phyloP scores from a whole-genome alignment of 2,329 filamentous ascomycete species.

The Zymoseptoria tritici region DNA sequence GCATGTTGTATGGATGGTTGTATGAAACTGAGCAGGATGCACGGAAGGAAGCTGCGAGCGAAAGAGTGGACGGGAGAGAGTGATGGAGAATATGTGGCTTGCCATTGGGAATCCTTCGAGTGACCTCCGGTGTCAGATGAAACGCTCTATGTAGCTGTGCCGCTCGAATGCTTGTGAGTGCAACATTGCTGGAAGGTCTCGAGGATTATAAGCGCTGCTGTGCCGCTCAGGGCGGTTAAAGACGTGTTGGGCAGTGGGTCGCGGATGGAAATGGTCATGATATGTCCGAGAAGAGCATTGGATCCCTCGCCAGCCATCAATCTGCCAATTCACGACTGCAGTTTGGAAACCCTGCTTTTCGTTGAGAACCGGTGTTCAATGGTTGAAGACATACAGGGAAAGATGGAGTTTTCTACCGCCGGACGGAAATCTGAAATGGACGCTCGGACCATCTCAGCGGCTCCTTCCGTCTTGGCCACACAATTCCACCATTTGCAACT shows the following conservation, averaged over 20 bases:
- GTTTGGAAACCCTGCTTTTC: background rate
- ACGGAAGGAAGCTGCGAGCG: slow-evolving; percentile 6
- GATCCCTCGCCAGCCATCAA: background rate
- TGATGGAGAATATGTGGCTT: slow-evolving; percentile 5
- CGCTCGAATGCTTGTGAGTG: slow-evolving; percentile 3
- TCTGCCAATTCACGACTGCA: background rate
- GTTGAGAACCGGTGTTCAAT: background rate
- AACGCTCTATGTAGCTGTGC: slow-evolving; percentile 10
- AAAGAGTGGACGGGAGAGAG: slow-evolving; percentile 7
- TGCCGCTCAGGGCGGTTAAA: slow-evolving; percentile 11
- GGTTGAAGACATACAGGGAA: no score
- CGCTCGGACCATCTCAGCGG: background rate
- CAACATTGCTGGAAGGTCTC: background rate
- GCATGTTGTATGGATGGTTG: slow-evolving; percentile 7
- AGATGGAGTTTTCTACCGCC: no score
- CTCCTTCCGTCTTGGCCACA: background rate
- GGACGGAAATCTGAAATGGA: no score
- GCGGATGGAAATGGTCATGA: background rate
- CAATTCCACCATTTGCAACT: background rate
- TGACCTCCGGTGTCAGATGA: slow-evolving; percentile 2
- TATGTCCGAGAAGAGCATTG: background rate
- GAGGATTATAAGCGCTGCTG: slow-evolving; percentile 11
- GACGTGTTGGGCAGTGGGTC: background rate
- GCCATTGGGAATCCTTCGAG: slow-evolving; percentile 7
- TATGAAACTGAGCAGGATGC: background rate